Base-by-base conservation (phyloP, 352 stramenopile genomes). In the Pythium apleroticum region DNA sequence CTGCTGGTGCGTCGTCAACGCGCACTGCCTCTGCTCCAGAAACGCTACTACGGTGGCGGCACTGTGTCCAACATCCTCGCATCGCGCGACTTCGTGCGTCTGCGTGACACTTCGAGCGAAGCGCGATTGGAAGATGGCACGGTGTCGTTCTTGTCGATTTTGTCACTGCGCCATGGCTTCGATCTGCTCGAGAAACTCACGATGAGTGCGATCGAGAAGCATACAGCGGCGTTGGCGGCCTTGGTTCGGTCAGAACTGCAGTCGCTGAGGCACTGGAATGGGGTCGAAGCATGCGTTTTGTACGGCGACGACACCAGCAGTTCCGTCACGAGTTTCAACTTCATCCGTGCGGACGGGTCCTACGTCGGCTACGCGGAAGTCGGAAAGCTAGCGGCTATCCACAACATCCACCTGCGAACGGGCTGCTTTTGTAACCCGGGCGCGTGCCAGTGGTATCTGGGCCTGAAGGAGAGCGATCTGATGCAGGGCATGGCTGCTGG, bases 381-480 rank as follows among this genome's bases (percentile, higher is more conserved):
- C 11, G 60, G 75, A 25, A 88, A 86, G 25, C 80, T 91, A n/a
- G 76, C 85, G 4, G 72, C 76, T 25, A 81, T 91, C 20, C 76
- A 91, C 57, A 73, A 78, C 19, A 88, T 93, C 48, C 81, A 84
- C 48, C 57, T 93, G 20, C 77, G 85, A n/a, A 88, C 76, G 19
- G 85, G 85, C 17, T 93, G 85, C 57, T 91, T 91, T 54, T 93
- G 85, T 52, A 93, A 91, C 54, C 81, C 85, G n/a, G 85, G 81
- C 2, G 85, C 85, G 20, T 93, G 85, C 19, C 81, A 93, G 48
- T 65, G 74, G 50, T 88, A 91, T 57, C 68, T 93, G 11, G 64
- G 64, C 0, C 69, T 91, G 31, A 71, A 73, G 15, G 78, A 90
- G 30, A 60, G 66, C 6, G 76, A 91, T 37, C 53, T 91, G 25